These are phyloP conservation scores for Paraphoma chrysanthemicola DNA, from an alignment of 2,329 filamentous ascomycete genomes.

Conservation along the genomic window DNA sequence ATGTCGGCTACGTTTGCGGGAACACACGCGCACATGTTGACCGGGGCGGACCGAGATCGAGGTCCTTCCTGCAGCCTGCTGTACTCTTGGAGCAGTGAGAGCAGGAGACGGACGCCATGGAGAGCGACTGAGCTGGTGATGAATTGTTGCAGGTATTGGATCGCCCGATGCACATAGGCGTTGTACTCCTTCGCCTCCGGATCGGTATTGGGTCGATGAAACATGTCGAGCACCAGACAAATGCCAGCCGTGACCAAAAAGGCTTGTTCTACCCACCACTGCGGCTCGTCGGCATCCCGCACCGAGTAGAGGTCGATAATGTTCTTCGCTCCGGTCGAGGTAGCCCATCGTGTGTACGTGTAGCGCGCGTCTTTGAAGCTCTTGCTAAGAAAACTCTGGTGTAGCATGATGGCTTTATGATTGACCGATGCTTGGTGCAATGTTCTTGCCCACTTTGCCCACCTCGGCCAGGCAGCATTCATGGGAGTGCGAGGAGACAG, in stretches of 20 bases:
- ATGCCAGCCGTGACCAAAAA: conserved; percentile 41
- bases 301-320: conserved; percentile 50
- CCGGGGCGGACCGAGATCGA: conserved; percentile 5
- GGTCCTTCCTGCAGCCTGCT: conserved; percentile 25
- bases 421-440: conserved; percentile 48
- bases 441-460: conserved; percentile 49
- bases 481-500: conserved; percentile 41
- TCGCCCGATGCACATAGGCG: conserved; percentile 40
- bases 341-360: conserved; percentile 52
- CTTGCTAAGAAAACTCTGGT: conserved; percentile 51
- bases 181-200: conserved; percentile 31
- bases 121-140: conserved; percentile 49
- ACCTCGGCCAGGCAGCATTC: conserved; percentile 49
- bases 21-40: conserved; percentile 5
- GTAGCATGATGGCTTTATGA: conserved; percentile 57
- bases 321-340: conserved; percentile 49
- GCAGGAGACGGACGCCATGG: conserved; percentile 48
- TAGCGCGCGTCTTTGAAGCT: conserved; percentile 54
- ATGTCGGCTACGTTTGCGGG: conserved; percentile 15
- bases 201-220: conserved; percentile 29
- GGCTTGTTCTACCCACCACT: conserved; percentile 51
- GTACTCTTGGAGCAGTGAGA: conserved; percentile 42
- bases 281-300: conserved; percentile 47
- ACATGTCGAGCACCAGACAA: conserved; percentile 37
- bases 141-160: conserved; percentile 41